These are phyloP conservation scores for maize (Zea mays) DNA, from an alignment of 176 grass and related monocot species.

Conservation along the genomic window DNA sequence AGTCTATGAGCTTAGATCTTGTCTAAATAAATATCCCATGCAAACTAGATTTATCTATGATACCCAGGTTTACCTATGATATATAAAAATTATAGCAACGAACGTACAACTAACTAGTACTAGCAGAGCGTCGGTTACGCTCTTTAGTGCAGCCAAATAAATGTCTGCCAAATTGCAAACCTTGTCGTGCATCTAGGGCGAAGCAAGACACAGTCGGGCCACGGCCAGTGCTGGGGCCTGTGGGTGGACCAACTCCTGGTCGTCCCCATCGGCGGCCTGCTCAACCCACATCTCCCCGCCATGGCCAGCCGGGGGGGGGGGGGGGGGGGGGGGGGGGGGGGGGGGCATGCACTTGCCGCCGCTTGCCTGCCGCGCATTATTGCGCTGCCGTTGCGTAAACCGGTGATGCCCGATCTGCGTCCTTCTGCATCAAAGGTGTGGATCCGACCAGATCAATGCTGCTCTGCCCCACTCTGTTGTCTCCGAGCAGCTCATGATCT, in stretches of 20 bases:
- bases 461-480: background rate
- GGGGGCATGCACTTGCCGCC: constrained; percentile 5
- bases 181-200: constrained; percentile 4
- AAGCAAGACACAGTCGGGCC: background rate
- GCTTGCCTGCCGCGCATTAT: constrained; percentile 10
- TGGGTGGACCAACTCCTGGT: background rate
- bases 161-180: background rate
- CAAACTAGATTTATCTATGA: too few species aligned
- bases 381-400: background rate
- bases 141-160: background rate
- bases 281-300: constrained; percentile 19
- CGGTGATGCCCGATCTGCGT: background rate
- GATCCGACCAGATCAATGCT: constrained; percentile 39
- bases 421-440: constrained; percentile 1
- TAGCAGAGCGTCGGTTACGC: background rate
- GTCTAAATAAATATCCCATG: too few species aligned
- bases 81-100: too few species aligned
- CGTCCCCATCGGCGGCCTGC: constrained; percentile 30
- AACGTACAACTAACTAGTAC: too few species aligned
- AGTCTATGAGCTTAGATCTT: too few species aligned
- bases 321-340: constrained; percentile 2
- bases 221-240: background rate
- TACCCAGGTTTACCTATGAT: too few species aligned
- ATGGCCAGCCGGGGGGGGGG: constrained; percentile 26
- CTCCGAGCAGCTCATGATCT: constrained; percentile 8